Conservation (phyloP, 2,329 filamentous ascomycete species). For the Alternaria novae-zelandiae region DNA sequence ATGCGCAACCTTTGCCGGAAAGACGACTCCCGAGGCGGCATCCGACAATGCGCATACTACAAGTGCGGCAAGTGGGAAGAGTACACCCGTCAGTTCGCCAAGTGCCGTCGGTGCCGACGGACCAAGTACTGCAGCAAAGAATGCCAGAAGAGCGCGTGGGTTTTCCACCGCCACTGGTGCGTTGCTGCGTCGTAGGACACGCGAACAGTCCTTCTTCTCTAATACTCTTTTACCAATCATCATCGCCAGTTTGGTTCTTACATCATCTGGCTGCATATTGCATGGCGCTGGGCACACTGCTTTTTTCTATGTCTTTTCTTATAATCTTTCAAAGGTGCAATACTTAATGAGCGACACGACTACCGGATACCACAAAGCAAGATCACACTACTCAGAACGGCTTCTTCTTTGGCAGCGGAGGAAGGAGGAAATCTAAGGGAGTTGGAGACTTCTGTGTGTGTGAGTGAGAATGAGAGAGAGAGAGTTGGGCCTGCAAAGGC, state of each 20-base stretch:
- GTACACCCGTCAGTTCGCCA: constrained; percentile 94
- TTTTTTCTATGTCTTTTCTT: constrained; percentile 10
- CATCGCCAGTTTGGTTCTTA: constrained; percentile 37
- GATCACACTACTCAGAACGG: constrained; percentile 32
- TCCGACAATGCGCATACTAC: constrained; percentile 96
- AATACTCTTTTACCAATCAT: constrained; percentile 29
- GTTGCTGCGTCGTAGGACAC: constrained; percentile 67
- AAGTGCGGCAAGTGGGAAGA: constrained; percentile 99
- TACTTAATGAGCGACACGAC: constrained; percentile 51
- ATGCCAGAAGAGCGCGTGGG: constrained; percentile 98
- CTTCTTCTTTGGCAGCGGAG: constrained; percentile 23
- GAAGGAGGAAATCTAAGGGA: constrained; percentile 31
- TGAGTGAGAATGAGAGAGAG: constrained; percentile 1
- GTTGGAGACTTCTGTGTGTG: constrained; percentile 19
- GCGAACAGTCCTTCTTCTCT: constrained; percentile 24
- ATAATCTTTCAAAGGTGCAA: constrained; percentile 41
- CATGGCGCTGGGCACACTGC: constrained; percentile 45
- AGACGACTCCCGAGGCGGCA: constrained; percentile 91
- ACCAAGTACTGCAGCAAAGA: constrained; percentile 99
- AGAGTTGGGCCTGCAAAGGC: constrained; percentile 9
- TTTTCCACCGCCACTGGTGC: constrained; percentile 98
- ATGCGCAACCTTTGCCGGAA: constrained; percentile 99
- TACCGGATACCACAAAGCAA: constrained; percentile 40
- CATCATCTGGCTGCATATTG: constrained; percentile 50
- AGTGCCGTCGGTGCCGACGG: constrained; percentile 91